A percentile compares a stretch with the other conserved stretches of the same genome.
Conservation (phyloP, 139 green algal species). For the Spirogloea muscicola region DNA sequence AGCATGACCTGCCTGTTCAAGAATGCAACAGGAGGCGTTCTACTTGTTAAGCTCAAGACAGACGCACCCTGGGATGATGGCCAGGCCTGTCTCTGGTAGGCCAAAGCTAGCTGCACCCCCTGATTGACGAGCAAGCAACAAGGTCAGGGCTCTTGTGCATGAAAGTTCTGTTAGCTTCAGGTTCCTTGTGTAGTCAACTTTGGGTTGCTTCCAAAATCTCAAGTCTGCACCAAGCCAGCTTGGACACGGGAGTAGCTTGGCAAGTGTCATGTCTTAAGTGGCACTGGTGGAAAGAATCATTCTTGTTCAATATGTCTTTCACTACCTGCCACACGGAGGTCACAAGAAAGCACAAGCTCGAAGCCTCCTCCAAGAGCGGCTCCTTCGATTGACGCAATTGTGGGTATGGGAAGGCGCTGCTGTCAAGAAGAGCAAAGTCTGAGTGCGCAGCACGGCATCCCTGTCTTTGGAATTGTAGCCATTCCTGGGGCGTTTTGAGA, state of each 20-base stretch:
- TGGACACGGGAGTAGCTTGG: neutral
- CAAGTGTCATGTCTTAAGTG: neutral
- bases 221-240: no score
- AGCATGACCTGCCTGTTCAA: no score
- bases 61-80: constrained; percentile 36
- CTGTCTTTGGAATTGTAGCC: neutral
- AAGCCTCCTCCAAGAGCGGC: constrained; percentile 25
- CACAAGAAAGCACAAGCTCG: constrained; percentile 32
- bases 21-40: no score
- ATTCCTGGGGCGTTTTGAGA: neutral
- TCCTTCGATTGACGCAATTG: constrained; percentile 30
- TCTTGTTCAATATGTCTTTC: neutral
- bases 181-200: neutral
- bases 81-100: constrained; percentile 28
- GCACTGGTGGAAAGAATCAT: neutral
- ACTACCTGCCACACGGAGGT: constrained; percentile 21
- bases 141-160: neutral
- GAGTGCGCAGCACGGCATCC: no score
- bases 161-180: neutral
- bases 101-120: neutral
- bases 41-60: no score
- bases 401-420: constrained; percentile 21
- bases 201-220: no score
- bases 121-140: neutral
- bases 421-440: no score